A percentile compares a stretch with the other conserved stretches of the same genome.
These are phyloP conservation scores for Alternaria sp. DNA, from an alignment of 2,329 filamentous ascomycete species.

Conservation along the genomic window DNA sequence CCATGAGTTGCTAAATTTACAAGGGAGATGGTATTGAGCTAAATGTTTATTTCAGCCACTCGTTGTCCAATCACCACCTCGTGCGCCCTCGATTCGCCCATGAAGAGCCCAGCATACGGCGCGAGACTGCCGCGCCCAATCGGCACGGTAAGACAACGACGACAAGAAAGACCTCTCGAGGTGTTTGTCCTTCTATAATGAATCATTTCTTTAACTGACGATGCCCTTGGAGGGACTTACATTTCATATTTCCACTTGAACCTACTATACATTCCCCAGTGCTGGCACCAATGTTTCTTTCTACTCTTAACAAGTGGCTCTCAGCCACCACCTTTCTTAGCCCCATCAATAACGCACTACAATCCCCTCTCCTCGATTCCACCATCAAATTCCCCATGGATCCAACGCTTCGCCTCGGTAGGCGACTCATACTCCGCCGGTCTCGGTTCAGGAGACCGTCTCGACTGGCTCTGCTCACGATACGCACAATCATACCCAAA, in stretches of 20 bases:
- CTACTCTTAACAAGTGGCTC: slow-evolving; percentile 11
- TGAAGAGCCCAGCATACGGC: slow-evolving; percentile 17
- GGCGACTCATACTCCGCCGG: slow-evolving; percentile 47
- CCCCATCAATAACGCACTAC: not conserved
- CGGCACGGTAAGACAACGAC: slow-evolving; percentile 18
- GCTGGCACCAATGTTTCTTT: slow-evolving; percentile 11
- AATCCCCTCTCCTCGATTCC: not conserved
- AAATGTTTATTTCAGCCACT: not conserved
- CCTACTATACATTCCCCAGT: slow-evolving; percentile 1
- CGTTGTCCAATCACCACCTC: slow-evolving; percentile 17
- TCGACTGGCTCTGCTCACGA: slow-evolving; percentile 42
- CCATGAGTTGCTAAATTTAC: not conserved
- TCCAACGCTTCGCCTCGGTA: slow-evolving; percentile 40
- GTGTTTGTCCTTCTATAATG: not conserved
- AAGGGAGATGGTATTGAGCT: not conserved
- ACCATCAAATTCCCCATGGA: slow-evolving; percentile 26
- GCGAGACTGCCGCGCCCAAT: slow-evolving; percentile 24
- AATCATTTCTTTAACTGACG: no score
- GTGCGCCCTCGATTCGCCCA: slow-evolving; percentile 26
- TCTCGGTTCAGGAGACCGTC: slow-evolving; percentile 36
- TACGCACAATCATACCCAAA: slow-evolving; percentile 42
- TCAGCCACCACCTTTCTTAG: not conserved
- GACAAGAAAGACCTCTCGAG: not conserved
- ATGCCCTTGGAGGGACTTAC: not conserved
- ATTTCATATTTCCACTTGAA: not conserved